Evolutionary conservation across 2,329 filamentous ascomycete species (phyloP).

Genomic region (Chrysosporium keratinophilum): DNA sequence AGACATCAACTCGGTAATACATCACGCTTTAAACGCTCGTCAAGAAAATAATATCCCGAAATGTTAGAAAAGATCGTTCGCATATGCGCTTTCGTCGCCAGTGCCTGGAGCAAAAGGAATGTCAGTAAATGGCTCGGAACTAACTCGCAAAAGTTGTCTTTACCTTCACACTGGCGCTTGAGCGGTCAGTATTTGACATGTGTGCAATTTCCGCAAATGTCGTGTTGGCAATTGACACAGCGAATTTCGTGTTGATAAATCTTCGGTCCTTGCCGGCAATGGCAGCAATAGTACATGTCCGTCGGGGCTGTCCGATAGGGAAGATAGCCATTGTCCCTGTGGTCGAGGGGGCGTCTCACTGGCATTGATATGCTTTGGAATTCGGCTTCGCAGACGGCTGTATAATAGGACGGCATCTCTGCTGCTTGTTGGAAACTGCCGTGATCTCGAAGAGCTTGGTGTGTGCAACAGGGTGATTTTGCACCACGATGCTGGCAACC

Average conservation of each 20-base stretch:
- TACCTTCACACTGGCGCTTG: background rate
- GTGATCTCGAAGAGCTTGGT: constrained; percentile 17
- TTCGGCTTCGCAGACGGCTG: background rate
- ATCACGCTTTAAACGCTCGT: constrained; percentile 8
- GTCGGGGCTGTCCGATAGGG: constrained; percentile 13
- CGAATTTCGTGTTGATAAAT: constrained; percentile 26
- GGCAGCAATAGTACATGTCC: constrained; percentile 32
- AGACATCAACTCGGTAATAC: background rate
- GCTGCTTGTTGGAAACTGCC: background rate
- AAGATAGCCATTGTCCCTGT: background rate
- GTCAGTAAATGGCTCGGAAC: background rate
- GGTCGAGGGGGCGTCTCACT: background rate
- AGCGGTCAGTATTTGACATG: constrained; percentile 23
- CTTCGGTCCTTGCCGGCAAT: constrained; percentile 32
- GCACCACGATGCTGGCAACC: constrained; percentile 20
- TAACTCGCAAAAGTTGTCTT: background rate
- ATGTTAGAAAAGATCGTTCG: background rate
- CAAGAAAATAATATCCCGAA: background rate
- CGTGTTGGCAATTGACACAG: constrained; percentile 29
- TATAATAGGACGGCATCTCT: background rate
- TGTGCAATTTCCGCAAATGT: constrained; percentile 23
- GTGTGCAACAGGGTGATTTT: constrained; percentile 17
- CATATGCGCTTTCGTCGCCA: background rate
- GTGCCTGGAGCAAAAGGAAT: background rate
- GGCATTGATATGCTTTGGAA: background rate